phyloP scores from a whole-genome alignment of 352 stramenopile species.

The Pseudoperonospora humuli region DNA sequence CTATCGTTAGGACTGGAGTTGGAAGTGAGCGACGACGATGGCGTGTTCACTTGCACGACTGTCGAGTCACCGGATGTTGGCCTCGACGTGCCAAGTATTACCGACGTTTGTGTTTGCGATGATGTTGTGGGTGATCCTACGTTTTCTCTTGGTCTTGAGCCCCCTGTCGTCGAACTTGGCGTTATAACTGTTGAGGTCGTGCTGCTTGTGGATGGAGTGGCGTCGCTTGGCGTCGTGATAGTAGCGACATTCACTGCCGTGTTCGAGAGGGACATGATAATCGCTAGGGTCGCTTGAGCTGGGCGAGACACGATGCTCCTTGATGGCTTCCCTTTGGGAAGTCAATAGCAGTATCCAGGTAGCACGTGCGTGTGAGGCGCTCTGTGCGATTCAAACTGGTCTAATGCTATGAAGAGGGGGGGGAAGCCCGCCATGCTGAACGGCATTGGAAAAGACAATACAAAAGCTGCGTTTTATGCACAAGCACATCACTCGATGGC shows the following conservation, averaged over 20 bases:
- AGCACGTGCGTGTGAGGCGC: constrained; percentile 7
- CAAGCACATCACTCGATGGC: constrained; percentile 9
- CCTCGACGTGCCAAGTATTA: constrained; percentile 1
- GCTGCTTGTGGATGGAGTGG: constrained; percentile 4
- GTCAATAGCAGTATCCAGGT: background rate
- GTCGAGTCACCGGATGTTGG: constrained; percentile 2
- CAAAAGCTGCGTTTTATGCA: constrained; percentile 15
- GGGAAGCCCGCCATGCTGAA: background rate
- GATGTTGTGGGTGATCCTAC: background rate
- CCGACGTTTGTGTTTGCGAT: background rate
- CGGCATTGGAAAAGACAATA: constrained; percentile 20
- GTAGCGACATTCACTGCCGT: constrained; percentile 15
- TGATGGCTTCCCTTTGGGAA: background rate
- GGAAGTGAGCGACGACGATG: constrained; percentile 8
- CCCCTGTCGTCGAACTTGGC: constrained; percentile 5
- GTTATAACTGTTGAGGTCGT: constrained; percentile 9
- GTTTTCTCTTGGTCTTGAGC: background rate
- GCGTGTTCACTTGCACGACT: background rate
- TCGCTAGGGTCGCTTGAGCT: constrained; percentile 3
- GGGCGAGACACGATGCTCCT: constrained; percentile 1
- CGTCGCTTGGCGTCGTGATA: constrained; percentile 3
- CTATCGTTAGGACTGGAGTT: constrained; percentile 5
- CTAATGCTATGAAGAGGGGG: background rate
- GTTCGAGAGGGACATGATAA: constrained; percentile 15
- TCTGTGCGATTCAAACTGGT: constrained; percentile 15